Conservation (phyloP, 805 yeast genomes). For the Yarrowia keelungensis region DNA sequence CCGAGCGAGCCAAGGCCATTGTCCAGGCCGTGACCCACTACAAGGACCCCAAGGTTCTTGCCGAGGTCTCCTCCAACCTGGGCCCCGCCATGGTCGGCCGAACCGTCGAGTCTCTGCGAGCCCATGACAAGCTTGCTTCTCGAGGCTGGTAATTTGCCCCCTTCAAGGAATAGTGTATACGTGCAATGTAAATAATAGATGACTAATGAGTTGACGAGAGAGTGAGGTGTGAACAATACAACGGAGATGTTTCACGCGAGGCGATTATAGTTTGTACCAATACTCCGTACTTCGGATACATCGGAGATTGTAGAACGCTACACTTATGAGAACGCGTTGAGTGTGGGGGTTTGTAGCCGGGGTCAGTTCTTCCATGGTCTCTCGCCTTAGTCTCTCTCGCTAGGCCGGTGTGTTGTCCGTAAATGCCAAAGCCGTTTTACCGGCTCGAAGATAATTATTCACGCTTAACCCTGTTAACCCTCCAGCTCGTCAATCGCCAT, state of each 20-base stretch:
- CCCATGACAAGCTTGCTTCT: conserved; percentile 49
- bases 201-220: conserved; percentile 23
- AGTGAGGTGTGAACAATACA: neutral
- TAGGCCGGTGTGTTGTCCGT: no score
- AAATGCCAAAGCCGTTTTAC: neutral
- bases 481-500: no score
- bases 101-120: conserved; percentile 60
- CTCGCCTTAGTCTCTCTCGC: no score
- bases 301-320: neutral
- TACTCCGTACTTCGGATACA: no score
- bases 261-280: neutral
- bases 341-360: no score
- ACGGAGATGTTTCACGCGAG: neutral
- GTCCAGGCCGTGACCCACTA: conserved; percentile 79
- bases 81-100: conserved; percentile 82
- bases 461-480: neutral
- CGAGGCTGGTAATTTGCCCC: conserved; percentile 41
- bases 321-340: no score
- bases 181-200: conserved; percentile 38
- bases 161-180: neutral
- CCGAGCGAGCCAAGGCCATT: conserved; percentile 74
- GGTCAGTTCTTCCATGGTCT: no score
- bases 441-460: neutral
- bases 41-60: conserved; percentile 63
- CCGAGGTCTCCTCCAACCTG: conserved; percentile 71